These are phyloP conservation scores for Monilinia vaccinii-corymbosi DNA, from an alignment of 2,329 filamentous ascomycete species.

Conservation along the genomic window DNA sequence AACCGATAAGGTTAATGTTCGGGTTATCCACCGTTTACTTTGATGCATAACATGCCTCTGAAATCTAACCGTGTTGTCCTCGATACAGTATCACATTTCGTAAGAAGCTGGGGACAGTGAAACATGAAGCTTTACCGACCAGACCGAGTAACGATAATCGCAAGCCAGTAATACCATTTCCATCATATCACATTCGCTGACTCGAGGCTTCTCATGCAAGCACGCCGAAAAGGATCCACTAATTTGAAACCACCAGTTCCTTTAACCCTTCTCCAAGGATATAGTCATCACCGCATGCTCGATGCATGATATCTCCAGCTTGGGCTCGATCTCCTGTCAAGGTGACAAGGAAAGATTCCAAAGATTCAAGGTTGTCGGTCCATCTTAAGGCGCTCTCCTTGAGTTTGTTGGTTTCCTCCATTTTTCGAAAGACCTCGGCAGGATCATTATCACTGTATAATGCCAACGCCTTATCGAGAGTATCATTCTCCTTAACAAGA, in stretches of 20 bases:
- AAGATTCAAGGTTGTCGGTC: slow-evolving; percentile 28
- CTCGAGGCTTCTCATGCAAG: slow-evolving; percentile 9
- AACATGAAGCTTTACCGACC: slow-evolving; percentile 3
- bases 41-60: not conserved
- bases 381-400: slow-evolving; percentile 25
- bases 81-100: not conserved
- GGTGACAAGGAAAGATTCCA: slow-evolving; percentile 24
- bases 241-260: slow-evolving; percentile 25
- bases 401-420: slow-evolving; percentile 24
- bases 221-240: not conserved
- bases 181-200: not conserved
- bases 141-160: slow-evolving; percentile 2
- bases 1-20: not conserved
- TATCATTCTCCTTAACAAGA: slow-evolving; percentile 24
- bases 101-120: not conserved
- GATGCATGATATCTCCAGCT: slow-evolving; percentile 30
- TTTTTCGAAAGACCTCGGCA: slow-evolving; percentile 23
- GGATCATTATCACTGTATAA: slow-evolving; percentile 28
- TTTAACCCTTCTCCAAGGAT: slow-evolving; percentile 38
- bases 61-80: not conserved
- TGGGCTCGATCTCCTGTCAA: slow-evolving; percentile 30
- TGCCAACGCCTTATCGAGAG: slow-evolving; percentile 27
- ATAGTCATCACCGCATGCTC: slow-evolving; percentile 39
- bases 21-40: not conserved
- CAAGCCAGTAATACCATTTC: not conserved